Evolutionary conservation across 441 rosid species (phyloP), one percentile per base, ranked within the genome.

Genomic region (Omphalea diandra): DNA sequence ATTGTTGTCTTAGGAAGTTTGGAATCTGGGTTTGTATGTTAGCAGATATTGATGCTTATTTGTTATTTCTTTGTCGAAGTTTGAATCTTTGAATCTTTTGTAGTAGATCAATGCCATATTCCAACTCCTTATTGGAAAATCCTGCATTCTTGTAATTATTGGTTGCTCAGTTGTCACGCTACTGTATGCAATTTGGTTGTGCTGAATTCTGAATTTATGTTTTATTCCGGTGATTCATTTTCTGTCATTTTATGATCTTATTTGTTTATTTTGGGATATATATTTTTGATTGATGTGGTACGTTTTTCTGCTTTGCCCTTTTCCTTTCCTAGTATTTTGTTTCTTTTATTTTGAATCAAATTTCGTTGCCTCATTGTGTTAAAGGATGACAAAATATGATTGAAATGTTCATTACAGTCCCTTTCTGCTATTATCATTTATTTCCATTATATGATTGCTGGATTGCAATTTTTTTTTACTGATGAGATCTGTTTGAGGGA

Each of bases 11-110:
- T n/a, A n/a, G n/a, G n/a, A n/a, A n/a, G n/a, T n/a, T n/a, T n/a
- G n/a, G n/a, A n/a, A n/a, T n/a, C n/a, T n/a, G n/a, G n/a, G n/a
- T n/a, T 69, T 60, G 67, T 49, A 22, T 50, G 67, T 36, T 70
- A 26, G 8, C 1, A 43, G 33, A 36, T 67, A 8, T 54, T 67
- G 46, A 27, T 29, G 17, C 40, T 1, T n/a, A n/a, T 18, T 32
- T 27, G 5, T 10, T 62, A 41, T 63, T 47, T 7, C 20, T 14
- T 2, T 64, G 55, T 44, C 49, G 2, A 31, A 40, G 50, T 54
- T 62, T 52, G 67, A 29, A 35, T 33, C 46, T 66, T 65, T 49
- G n/a, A 4, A n/a, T n/a, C n/a, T 9, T 65, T 47, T 29, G 8
- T 20, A 7, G 22, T 49, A 26, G 20, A 49, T 49, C 22, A 18